Evolutionary conservation across 129 eudicot species (phyloP), one percentile per base, ranked within the genome.

Genomic region (Tagetes erecta): DNA sequence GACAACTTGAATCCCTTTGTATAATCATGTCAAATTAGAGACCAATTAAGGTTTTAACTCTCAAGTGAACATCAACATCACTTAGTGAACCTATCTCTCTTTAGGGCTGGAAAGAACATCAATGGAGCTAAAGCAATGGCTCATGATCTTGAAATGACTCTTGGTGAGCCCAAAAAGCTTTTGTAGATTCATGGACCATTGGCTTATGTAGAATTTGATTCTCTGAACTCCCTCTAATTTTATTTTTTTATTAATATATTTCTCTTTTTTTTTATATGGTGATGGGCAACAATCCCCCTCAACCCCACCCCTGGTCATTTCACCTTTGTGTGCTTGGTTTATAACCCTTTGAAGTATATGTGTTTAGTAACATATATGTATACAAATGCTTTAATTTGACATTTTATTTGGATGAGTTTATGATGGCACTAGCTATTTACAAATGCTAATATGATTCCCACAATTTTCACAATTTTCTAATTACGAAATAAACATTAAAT

Each of bases 61-160:
- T 51, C n/a, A 51, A 58, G 82, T 78, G 82, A 63, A 78, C 78
- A 78, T 78, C 82, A 63, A 51, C 78, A 78, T 78, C 82, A 64
- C 52, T 42, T 64, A 78, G 77, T 76, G 75, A 68, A 35, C 60
- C 49, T 44, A 67, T 55, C 80, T 35, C 55, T 76, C 47, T 64
- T 56, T 71, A 71, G 49, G 20, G 70, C 55, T 31, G 80, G 68
- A 56, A 53, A 67, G 74, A 76, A 57, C 50, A 67, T 67, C 13
- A 67, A 76, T 55, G 80, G 74, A 67, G 60, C 31, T 55, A 76
- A 76, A 67, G 75, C 80, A 76, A 68, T 76, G 80, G 80, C 67
- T 76, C 58, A 76, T 67, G 66, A 42, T 76, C 53, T 67, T 76
- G 77, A 78, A 71, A 78, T 63, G 67, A 72, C 59, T 78, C 77